Base-by-base conservation (phyloP, 2,329 filamentous ascomycete genomes). In the Colletotrichum liaoningense region DNA sequence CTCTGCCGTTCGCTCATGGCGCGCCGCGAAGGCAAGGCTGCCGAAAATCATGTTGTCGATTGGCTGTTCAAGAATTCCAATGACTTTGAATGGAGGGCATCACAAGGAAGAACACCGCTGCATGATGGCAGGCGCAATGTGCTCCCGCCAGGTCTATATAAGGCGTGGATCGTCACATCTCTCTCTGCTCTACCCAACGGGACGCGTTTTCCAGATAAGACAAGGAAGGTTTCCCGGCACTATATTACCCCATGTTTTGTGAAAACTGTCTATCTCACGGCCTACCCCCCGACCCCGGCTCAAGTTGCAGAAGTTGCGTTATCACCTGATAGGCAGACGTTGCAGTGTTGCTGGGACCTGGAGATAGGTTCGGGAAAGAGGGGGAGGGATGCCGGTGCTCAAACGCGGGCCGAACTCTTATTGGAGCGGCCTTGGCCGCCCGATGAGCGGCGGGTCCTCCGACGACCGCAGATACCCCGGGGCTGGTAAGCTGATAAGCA, bases 1-100 rank as follows among this genome's bases (percentile, higher is more conserved):
- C 66, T 73, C 70, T 33, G 70, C 59, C 28, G 70, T 73, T 26
- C 70, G 70, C 66, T 73, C 66, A 46, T 73, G 70, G 42, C 70
- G 70, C 16, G 66, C 66, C 66, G 70, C 55, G n/a, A 73, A 72
- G 42, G 70, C 66, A n/a, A 73, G 66, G 22, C 42, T 73, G n/a
- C 70, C 66, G 24, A 73, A 49, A 16, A 54, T 69, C 65, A 73
- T 64, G 24, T 49, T 56, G 55, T 55, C 54, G 33, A 30, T 54
- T 46, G 12, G 35, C 59, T 67, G 19, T 62, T 16, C 12, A 26
- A 33, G 11, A 19, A 42, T 26, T 35, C 28, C 22, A 57, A 38
- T 16, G 52, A 6, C 11, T 28, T 19, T 49, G 19, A 49, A 49
- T 8, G 9, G 24, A 4, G 22, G 7, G 16, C 24, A 22, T n/a